Evolutionary conservation across 2,329 filamentous ascomycete species (phyloP), one percentile per base, ranked within the genome.

Genomic region (Tolypocladium album): DNA sequence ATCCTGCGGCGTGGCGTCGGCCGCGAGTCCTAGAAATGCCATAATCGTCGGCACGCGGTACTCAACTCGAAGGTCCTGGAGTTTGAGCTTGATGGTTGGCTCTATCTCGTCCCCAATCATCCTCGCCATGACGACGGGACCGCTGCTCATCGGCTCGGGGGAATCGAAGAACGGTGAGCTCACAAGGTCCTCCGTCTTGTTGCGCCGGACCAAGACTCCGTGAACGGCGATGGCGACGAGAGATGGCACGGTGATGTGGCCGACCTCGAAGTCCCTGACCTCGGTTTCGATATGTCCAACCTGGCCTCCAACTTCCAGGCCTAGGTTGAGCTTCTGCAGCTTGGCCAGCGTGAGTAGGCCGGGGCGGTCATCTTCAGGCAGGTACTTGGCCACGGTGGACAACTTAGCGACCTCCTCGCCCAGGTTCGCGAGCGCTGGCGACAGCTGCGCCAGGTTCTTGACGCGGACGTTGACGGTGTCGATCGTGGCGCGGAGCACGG

Each of bases 21-120:
- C 83, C 17, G 81, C 79, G 2, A 95, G 79, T 0, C 85, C 88
- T 8, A 96, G 80, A 6, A 96, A 73, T 58, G 91, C 90, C 79
- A 96, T 88, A 0, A 97, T 73, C 0, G 89, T 90, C 0, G 90
- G 83, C 4, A 97, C 89, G 20, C 88, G 88, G 71, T 99, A 99
- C 70, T 99, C 95, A n/a, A 91, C 73, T 61, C 86, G 88, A 5
- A 96, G 66, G 62, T 96, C 92, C 72, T 89, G 89, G 50, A 97
- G 76, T 70, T 96, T 95, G 61, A 97, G 72, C 71, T 95, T 96
- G 65, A 97, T 79, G 8, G 90, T 86, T 0, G 95, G 93, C 64
- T 97, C 93, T 75, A 95, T 90, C 70, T 97, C 93, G 70, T 97
- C 92, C 0, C 91, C 91, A 64, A 99, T 89, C 76, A 96, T 89